Evolutionary conservation across 768 basidiomycete genomes (phyloP).

Genomic region (Hygrocybe punicea): DNA sequence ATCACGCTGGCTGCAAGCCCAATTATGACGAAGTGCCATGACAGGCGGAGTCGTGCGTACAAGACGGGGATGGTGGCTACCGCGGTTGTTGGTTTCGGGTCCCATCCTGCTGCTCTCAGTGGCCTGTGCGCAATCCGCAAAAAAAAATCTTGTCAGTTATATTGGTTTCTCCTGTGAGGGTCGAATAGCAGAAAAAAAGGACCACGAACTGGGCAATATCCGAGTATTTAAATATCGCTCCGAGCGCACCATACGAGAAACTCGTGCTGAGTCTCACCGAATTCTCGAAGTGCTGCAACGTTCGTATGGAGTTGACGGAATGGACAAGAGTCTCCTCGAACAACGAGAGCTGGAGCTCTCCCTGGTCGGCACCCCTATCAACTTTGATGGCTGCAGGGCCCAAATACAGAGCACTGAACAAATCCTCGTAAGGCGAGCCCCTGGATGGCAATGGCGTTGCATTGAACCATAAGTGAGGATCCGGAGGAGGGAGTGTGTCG

Average conservation of each 20-base stretch:
- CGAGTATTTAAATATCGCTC: not conserved
- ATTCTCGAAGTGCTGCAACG: not conserved
- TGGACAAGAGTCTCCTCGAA: not conserved
- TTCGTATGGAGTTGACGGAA: not conserved
- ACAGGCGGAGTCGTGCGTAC: not conserved
- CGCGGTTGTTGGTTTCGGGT: not conserved
- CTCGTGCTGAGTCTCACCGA: not conserved
- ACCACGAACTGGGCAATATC: not conserved
- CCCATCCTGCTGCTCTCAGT: not conserved
- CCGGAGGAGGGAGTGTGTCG: not conserved
- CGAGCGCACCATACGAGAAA: not conserved
- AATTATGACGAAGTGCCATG: not conserved
- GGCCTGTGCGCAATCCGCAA: not conserved
- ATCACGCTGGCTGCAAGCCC: not conserved
- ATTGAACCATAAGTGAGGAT: not conserved
- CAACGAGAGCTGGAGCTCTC: not conserved
- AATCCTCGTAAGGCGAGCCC: not conserved
- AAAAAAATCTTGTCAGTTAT: not conserved
- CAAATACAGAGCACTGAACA: not conserved
- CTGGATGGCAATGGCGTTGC: not conserved
- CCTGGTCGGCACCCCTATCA: not conserved
- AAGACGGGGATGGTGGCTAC: not conserved
- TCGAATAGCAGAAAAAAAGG: not conserved
- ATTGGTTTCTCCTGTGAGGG: not conserved
- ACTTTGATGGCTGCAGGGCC: not conserved